Conservation (phyloP, 2,329 filamentous ascomycete genomes). For the Apiospora koreana region DNA sequence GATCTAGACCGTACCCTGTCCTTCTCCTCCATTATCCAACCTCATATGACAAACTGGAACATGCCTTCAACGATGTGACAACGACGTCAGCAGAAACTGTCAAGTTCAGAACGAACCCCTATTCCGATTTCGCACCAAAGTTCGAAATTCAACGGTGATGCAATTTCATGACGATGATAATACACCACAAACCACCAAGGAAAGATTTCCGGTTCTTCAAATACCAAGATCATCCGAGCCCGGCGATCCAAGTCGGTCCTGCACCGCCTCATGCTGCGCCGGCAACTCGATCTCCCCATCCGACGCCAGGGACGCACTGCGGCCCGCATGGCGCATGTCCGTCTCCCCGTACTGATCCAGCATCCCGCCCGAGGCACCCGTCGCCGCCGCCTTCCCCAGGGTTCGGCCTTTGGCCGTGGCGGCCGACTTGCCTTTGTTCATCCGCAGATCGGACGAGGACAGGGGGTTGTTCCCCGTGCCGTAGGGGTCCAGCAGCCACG, state of each 20-base stretch:
- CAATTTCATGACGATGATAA: neutral
- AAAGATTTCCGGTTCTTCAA: neutral
- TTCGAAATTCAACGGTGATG: neutral
- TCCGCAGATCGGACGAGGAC: neutral
- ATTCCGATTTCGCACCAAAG: neutral
- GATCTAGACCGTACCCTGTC: neutral
- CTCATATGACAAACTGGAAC: neutral
- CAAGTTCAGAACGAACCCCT: neutral
- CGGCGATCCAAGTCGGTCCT: neutral
- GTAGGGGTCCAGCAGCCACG: neutral
- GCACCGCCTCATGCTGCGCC: neutral
- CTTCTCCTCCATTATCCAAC: no score
- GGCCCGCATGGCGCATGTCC: neutral
- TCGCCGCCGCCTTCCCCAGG: neutral
- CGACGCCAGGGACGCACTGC: neutral
- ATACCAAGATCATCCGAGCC: neutral
- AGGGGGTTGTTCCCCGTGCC: neutral
- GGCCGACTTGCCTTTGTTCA: neutral
- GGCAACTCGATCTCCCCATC: neutral
- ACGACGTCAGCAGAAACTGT: neutral
- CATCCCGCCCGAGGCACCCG: neutral
- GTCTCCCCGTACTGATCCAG: neutral
- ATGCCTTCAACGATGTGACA: no score
- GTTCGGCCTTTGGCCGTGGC: neutral
- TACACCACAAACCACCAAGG: neutral